Base-by-base conservation (phyloP, 371 early-diverging fungal genomes). In the Ecytonucleospora hepatopenaei region DNA sequence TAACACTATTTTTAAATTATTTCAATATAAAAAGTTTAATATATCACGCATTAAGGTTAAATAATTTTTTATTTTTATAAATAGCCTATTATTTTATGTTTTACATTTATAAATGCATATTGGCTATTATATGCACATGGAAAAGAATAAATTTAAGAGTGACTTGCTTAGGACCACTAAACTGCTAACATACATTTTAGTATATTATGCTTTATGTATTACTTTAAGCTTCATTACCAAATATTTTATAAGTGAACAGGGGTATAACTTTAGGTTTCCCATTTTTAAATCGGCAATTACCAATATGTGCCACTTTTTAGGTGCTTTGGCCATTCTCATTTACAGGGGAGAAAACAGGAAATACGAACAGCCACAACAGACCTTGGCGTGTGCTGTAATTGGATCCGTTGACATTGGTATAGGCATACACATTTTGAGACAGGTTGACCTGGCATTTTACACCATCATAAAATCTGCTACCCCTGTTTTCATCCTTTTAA, bases 391-490 rank as follows among this genome's bases (percentile, higher is more conserved):
- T 70, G 67, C 73, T n/a, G 12, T 80, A 17, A 65, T 63, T 26
- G 74, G 72, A 1, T 58, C 77, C 4, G 53, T 78, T 21, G 80
- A 80, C 59, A 77, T 64, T 17, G 74, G 71, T 15, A 28, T 80
- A 47, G 67, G 71, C n/a, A 69, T 73, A 15, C 71, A 69, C 65
- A 59, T 76, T 17, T 58, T 80, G 34, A 30, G 75, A 28, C 56
- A 32, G 1, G 66, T 74, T 34, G 64, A 78, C 21, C 66, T 77
- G 1, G 78, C 80, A 47, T 76, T 76, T 59, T 80, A 74, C 57
- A 78, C 76, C 35, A 77, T 80, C 73, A 67, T 80, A 27, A 80
- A 80, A 61, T 76, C 76, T 0, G 65, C 76, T 17, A 59, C 80
- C 0, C 80, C 80, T 27, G 68, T 80, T 2, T 80, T 80, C 65